Evolutionary conservation across 495 filamentous ascomycete genomes (phyloP), one percentile per base, ranked within the genome.

Genomic region (Talaromyces adpressus): DNA sequence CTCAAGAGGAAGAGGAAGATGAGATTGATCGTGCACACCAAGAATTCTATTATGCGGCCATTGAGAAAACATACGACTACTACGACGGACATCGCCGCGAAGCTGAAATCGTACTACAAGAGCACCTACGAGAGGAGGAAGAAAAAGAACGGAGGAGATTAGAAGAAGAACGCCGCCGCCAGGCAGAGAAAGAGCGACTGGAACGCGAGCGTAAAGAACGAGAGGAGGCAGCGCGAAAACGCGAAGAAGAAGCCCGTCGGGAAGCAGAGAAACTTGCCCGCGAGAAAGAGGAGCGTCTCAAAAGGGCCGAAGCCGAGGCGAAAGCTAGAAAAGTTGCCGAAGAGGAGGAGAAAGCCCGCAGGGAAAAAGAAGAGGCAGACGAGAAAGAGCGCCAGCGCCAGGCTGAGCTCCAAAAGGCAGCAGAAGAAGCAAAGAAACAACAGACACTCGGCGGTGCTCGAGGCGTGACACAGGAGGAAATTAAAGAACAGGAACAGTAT

Each of bases 1-100:
- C 68, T 1, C 81, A 77, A 49, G 78, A 79, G 59, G 77, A 79
- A 11, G 73, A 70, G 1, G 73, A 82, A 27, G 81, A 85, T 56
- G 74, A 69, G 5, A 71, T 76, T 30, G 77, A 80, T 20, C 75
- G 72, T 4, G 73, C 80, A 41, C 69, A 66, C 1, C 79, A 78
- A 66, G 75, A 72, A 4, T 65, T 76, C 6, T 87, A 91, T 63
- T 80, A 79, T 62, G 79, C 79, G 54, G 84, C 88, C 1, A 81
- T 93, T 16, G 84, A 85, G 47, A 75, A 81, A 49, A 89, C 85
- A 0, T 82, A 81, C 14, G 80, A 75, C 22, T 80, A 84, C 63
- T 89, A 92, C 67, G 82, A 88, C 1, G 80, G 82, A 14, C 77
- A 92, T 16, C 79, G 87, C 16, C 79, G 85, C 62, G 80, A 82